Evolutionary conservation across 768 basidiomycete species (phyloP).

Genomic region (Hydnomerulius pinastri): DNA sequence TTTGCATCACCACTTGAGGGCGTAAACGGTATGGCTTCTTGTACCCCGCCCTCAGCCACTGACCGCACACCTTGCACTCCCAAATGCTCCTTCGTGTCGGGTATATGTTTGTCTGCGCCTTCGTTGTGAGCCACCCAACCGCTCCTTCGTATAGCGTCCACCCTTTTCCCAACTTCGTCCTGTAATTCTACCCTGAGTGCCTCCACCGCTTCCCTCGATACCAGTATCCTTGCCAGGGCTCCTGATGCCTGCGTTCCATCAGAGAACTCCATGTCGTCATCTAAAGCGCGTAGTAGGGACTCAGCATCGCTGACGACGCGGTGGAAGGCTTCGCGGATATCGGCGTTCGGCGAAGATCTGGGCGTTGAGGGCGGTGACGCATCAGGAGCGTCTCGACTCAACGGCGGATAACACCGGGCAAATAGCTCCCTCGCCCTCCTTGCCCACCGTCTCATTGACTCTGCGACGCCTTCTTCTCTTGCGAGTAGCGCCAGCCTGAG

Average conservation of each 20-base stretch:
- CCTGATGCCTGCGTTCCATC: slow-evolving; percentile 36
- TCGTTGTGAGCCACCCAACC: neutral
- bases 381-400: neutral
- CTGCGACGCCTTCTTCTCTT: slow-evolving; percentile 63
- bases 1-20: neutral
- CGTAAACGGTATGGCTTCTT: neutral
- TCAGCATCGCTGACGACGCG: slow-evolving; percentile 38
- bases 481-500: slow-evolving; percentile 61
- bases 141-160: slow-evolving; percentile 30
- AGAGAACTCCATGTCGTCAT: slow-evolving; percentile 31
- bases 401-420: slow-evolving; percentile 22
- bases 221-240: slow-evolving; percentile 51
- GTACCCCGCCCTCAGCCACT: neutral
- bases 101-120: neutral
- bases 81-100: neutral
- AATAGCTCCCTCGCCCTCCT: slow-evolving; percentile 48
- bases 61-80: neutral
- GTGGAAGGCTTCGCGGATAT: slow-evolving; percentile 30
- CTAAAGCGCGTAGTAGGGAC: slow-evolving; percentile 34
- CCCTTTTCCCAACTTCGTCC: slow-evolving; percentile 50
- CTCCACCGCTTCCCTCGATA: slow-evolving; percentile 51
- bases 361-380: neutral
- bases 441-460: slow-evolving; percentile 59
- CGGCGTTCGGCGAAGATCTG: slow-evolving; percentile 13
- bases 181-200: slow-evolving; percentile 60